These are phyloP conservation scores for Fusarium transvaalense DNA, from an alignment of 2,329 filamentous ascomycete genomes.

Conservation along the genomic window DNA sequence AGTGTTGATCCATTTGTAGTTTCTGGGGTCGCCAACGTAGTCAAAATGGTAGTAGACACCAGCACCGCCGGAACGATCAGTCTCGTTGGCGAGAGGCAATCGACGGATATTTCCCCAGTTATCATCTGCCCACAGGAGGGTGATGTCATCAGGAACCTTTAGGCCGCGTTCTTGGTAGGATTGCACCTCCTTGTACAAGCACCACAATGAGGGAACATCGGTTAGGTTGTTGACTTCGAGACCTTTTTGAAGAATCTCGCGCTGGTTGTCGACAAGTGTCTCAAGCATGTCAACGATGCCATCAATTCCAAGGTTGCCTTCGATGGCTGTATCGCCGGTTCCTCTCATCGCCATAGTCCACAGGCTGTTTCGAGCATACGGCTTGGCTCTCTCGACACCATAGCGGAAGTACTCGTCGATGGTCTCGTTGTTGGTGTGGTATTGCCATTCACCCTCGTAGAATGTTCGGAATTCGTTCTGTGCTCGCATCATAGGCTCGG, in stretches of 20 bases:
- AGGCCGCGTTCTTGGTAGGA: constrained; percentile 71
- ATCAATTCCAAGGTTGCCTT: constrained; percentile 58
- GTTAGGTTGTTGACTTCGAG: constrained; percentile 25
- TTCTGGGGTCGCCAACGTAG: constrained; percentile 71
- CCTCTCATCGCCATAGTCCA: constrained; percentile 80
- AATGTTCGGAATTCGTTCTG: constrained; percentile 68
- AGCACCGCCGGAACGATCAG: constrained; percentile 65
- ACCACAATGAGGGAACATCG: constrained; percentile 65
- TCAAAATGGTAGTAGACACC: constrained; percentile 73
- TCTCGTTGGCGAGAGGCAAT: constrained; percentile 67
- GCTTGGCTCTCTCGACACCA: constrained; percentile 73
- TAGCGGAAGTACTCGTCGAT: constrained; percentile 77
- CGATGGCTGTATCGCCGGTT: constrained; percentile 73
- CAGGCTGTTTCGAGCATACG: constrained; percentile 73
- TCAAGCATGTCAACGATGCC: constrained; percentile 57
- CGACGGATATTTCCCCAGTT: constrained; percentile 72
- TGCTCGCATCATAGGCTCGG: constrained; percentile 76
- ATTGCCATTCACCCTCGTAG: constrained; percentile 74
- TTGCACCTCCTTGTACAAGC: constrained; percentile 75
- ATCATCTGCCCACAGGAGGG: constrained; percentile 73
- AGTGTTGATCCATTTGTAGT: constrained; percentile 72
- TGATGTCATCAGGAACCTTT: constrained; percentile 71
- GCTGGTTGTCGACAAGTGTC: constrained; percentile 39
- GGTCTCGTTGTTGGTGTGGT: constrained; percentile 75
- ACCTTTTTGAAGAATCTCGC: constrained; percentile 54